Evolutionary conservation across 768 basidiomycete genomes (phyloP), one percentile per base, ranked within the genome.

Genomic region (Panaeolus cyanescens): DNA sequence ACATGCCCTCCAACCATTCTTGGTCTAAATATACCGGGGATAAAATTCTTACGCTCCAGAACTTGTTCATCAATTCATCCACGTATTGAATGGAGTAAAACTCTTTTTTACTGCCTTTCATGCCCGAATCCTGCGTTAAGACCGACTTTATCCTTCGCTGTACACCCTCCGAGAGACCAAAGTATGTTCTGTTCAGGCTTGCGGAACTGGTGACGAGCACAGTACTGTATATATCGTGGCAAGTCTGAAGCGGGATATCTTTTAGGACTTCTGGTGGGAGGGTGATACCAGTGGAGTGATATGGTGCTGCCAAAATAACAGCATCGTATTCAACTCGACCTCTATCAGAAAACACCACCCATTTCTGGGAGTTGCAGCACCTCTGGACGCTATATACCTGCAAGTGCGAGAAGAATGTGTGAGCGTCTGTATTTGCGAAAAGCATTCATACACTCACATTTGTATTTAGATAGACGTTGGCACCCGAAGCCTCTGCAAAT

Each of bases 51-150:
- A 58, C 95, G 93, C 9, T 82, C 81, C 84, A 88, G 93, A 68
- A 84, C 83, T 31, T 77, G 77, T 28, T 83, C 79, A 53, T 75
- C 75, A 20, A 88, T 74, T 37, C 72, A 75, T 2, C 89, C 88
- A 64, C 89, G 91, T 95, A 96, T 10, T 88, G 87, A 39, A 97
- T 74, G 0, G 92, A 94, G 67, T 93, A 93, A 77, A 98, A 97
- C 62, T 91, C 88, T 1, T 94, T 91, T 58, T 82, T 81, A n/a
- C 78, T 77, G n/a, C n/a, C n/a, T n/a, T n/a, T n/a, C n/a, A n/a
- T n/a, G 32, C 84, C 75, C 28, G 67, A 84, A 17, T 87, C 82
- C 59, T 82, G 80, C 0, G 91, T 90, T 5, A 94, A 95, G 55
- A 97, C 75, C 63, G 96, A 78, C 68, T 84, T 84, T n/a, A 73